Conservation (phyloP, 345 rosid species). For the Acer yangbiense region DNA sequence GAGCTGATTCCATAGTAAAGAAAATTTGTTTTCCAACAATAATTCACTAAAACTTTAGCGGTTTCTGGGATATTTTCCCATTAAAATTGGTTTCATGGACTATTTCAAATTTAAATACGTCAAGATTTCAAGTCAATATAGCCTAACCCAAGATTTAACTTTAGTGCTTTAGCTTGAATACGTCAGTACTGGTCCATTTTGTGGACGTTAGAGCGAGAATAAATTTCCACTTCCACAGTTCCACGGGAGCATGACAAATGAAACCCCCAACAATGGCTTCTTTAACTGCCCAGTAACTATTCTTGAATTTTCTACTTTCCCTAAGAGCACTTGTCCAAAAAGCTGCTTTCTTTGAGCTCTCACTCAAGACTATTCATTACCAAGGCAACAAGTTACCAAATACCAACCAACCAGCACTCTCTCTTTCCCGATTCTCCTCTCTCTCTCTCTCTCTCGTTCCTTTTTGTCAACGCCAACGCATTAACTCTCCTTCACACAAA, state of each 20-base stretch:
- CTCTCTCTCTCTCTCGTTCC: neutral
- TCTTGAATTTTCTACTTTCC: neutral
- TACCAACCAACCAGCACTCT: neutral
- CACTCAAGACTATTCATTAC: neutral
- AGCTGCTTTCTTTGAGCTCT: neutral
- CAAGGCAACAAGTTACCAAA: neutral
- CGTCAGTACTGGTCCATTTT: no score
- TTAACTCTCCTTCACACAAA: neutral
- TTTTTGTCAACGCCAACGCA: conserved; percentile 3
- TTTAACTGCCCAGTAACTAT: neutral
- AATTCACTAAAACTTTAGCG: no score
- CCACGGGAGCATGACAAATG: no score
- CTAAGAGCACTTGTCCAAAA: neutral
- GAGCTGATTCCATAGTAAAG: no score
- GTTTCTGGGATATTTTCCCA: no score
- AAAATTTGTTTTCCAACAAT: no score
- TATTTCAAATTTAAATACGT: no score
- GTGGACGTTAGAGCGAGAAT: neutral
- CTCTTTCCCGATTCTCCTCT: neutral
- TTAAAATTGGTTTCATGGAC: no score
- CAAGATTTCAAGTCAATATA: no score
- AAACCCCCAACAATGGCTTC: neutral
- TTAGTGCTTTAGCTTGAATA: no score
- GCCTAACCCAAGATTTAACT: no score
- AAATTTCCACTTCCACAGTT: neutral